Conservation (phyloP, 2,329 filamentous ascomycete genomes). For the Aureobasidium sp. region DNA sequence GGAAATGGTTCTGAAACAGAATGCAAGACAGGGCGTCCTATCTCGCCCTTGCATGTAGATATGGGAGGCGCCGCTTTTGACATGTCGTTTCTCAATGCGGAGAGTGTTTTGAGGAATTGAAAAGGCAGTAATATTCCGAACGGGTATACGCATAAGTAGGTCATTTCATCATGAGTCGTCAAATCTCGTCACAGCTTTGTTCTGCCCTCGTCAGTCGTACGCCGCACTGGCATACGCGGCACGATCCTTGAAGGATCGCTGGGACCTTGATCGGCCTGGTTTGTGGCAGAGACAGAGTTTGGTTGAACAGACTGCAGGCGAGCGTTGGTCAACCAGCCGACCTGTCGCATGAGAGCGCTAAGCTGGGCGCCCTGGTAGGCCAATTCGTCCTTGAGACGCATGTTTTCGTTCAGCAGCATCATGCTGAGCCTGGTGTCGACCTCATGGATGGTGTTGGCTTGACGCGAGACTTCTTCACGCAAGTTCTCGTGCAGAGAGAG, state of each 20-base stretch:
- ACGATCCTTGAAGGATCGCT: constrained; percentile 14
- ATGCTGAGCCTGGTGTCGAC: constrained; percentile 56
- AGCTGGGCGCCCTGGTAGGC: constrained; percentile 55
- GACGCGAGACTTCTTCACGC: constrained; percentile 51
- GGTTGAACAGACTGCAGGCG: constrained; percentile 40
- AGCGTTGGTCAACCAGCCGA: constrained; percentile 56
- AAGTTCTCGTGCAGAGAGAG: constrained; percentile 55
- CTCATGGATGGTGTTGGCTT: constrained; percentile 49
- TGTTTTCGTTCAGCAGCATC: constrained; percentile 56
- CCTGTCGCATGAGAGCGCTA: constrained; percentile 52
- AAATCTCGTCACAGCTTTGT: constrained; percentile 28
- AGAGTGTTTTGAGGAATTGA: not conserved
- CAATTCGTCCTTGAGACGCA: constrained; percentile 56
- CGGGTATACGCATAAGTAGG: constrained; percentile 2
- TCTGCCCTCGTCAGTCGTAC: constrained; percentile 30
- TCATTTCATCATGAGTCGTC: constrained; percentile 10
- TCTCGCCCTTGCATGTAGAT: not conserved
- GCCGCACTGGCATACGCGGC: constrained; percentile 22
- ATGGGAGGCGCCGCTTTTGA: not conserved
- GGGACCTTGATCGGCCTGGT: constrained; percentile 6
- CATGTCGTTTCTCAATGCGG: not conserved
- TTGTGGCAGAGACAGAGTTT: constrained; percentile 16
- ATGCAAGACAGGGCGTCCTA: not conserved
- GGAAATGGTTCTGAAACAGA: not conserved
- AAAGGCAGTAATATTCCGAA: not conserved